A percentile compares a stretch with the other conserved stretches of the same genome.
These are phyloP conservation scores for Boletus subparvulus DNA, from an alignment of 768 basidiomycete genomes.

Conservation along the genomic window DNA sequence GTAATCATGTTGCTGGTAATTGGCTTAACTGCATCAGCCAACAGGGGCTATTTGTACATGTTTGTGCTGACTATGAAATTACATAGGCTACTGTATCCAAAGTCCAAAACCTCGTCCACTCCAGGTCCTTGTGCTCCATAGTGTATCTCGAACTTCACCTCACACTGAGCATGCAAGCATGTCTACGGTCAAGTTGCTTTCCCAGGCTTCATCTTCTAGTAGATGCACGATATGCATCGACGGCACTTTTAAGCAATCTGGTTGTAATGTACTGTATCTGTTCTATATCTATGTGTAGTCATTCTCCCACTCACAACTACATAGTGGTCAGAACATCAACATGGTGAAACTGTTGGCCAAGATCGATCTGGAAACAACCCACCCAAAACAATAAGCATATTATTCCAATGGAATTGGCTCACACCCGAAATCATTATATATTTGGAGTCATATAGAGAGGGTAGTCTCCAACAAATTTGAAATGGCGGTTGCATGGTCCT, in stretches of 20 bases:
- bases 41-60: too few relatives aligned
- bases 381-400: conserved; percentile 31
- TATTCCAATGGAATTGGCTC: conserved; percentile 42
- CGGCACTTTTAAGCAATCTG: conserved; percentile 25
- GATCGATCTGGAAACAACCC: conserved; percentile 19
- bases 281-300: neutral
- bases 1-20: too few relatives aligned
- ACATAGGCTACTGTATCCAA: too few relatives aligned
- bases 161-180: neutral
- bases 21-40: too few relatives aligned
- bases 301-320: conserved; percentile 2
- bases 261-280: conserved; percentile 12
- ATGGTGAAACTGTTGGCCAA: conserved; percentile 36
- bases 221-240: conserved; percentile 24
- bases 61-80: too few relatives aligned
- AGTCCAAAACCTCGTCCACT: neutral
- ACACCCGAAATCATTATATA: conserved; percentile 27
- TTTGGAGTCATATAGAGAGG: conserved; percentile 18
- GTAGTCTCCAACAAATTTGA: conserved; percentile 30
- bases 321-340: conserved; percentile 34
- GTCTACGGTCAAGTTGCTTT: neutral
- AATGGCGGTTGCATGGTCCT: conserved; percentile 40
- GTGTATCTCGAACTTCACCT: neutral
- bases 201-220: neutral
- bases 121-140: neutral